Percentiles rank a stretch among this genome's conserved stretches.
These are phyloP conservation scores for Cinnamomum chago DNA, from an alignment of 164 flowering plant species.

Conservation along the genomic window DNA sequence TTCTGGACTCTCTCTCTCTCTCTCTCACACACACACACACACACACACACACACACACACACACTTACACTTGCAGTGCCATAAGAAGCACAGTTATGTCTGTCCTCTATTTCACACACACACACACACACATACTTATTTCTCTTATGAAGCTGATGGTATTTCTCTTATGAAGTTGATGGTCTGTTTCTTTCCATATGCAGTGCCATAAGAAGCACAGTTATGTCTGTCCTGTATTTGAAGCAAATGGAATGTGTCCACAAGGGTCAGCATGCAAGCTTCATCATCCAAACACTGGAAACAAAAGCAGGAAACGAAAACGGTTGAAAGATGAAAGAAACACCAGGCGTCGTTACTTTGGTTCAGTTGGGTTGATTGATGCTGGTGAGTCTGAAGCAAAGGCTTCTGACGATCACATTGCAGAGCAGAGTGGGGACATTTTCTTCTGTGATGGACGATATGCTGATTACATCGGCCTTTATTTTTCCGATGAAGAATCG, in stretches of 20 bases:
- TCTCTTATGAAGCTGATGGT: background rate
- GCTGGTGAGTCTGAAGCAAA: slow-evolving; percentile 17
- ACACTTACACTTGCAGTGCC: too few species aligned
- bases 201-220: slow-evolving; percentile 97
- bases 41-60: too few species aligned
- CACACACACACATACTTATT: background rate
- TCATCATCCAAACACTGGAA: slow-evolving; percentile 70
- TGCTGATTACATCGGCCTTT: slow-evolving; percentile 67
- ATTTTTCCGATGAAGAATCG: slow-evolving; percentile 41
- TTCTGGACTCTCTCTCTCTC: too few species aligned
- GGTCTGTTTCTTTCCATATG: slow-evolving; percentile 23
- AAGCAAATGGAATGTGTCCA: slow-evolving; percentile 71
- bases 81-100: too few species aligned
- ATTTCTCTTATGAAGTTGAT: background rate
- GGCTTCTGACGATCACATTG: slow-evolving; percentile 21
- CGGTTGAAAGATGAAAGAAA: slow-evolving; percentile 36
- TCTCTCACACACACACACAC: too few species aligned
- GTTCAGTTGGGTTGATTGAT: slow-evolving; percentile 20
- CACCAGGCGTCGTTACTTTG: slow-evolving; percentile 65
- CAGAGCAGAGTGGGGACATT: slow-evolving; percentile 23
- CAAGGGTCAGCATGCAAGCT: slow-evolving; percentile 78
- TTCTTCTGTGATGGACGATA: slow-evolving; percentile 29
- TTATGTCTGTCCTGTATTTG: slow-evolving; percentile 71
- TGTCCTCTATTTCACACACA: too few species aligned
- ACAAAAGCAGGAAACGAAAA: slow-evolving; percentile 42